Evolutionary conservation across 805 yeast genomes (phyloP).

Genomic region (Candida montana): DNA sequence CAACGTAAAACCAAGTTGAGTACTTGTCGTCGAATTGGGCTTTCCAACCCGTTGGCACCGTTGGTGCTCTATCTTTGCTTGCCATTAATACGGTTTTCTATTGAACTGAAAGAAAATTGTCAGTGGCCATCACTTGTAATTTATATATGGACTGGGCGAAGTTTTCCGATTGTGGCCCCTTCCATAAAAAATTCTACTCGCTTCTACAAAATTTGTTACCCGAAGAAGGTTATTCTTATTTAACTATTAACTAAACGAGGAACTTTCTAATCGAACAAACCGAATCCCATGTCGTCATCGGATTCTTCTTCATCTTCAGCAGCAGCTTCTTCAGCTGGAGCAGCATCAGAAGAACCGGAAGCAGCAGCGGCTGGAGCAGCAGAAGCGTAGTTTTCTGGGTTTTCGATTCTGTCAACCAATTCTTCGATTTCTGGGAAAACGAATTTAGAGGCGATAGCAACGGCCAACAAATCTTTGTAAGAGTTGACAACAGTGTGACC

Average conservation of each 20-base stretch:
- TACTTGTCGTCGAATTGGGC: slow-evolving; percentile 69
- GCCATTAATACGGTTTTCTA: neutral
- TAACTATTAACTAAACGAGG: slow-evolving; percentile 10
- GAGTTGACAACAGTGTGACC: slow-evolving; percentile 98
- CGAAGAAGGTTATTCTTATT: too few relatives aligned
- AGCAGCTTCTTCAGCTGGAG: slow-evolving; percentile 68
- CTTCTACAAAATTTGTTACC: too few relatives aligned
- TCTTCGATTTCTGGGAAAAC: slow-evolving; percentile 99
- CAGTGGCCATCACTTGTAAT: neutral
- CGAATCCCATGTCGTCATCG: slow-evolving; percentile 94
- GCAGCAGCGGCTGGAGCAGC: slow-evolving; percentile 98
- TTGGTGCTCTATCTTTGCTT: slow-evolving; percentile 33
- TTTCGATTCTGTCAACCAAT: slow-evolving; percentile 98
- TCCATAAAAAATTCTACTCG: neutral
- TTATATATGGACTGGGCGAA: neutral
- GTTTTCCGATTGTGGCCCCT: neutral
- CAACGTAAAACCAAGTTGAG: slow-evolving; percentile 76
- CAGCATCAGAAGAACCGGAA: slow-evolving; percentile 69
- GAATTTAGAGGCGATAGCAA: slow-evolving; percentile 98
- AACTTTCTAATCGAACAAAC: slow-evolving; percentile 83
- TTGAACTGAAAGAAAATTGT: too few relatives aligned
- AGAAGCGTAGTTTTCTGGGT: slow-evolving; percentile 99
- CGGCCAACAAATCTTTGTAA: slow-evolving; percentile 97
- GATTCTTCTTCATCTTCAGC: slow-evolving; percentile 65
- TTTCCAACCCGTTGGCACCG: slow-evolving; percentile 66